Evolutionary conservation across 768 basidiomycete genomes (phyloP), one percentile per base, ranked within the genome.

Genomic region (Suillus alpinus): DNA sequence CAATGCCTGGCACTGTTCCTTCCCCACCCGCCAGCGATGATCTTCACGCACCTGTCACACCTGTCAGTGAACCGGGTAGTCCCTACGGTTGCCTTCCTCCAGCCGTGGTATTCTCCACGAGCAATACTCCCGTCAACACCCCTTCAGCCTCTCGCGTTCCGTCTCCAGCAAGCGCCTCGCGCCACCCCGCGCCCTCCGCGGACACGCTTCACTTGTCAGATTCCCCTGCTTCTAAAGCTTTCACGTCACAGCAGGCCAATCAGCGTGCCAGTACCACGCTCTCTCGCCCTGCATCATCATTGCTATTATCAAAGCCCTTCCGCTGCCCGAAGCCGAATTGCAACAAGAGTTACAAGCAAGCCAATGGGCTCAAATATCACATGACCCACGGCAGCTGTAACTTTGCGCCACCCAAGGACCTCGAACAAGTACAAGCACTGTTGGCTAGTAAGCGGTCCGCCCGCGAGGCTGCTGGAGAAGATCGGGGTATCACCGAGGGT

Each of bases 271-370:
- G 75, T 62, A 79, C 80, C 8, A 79, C 81, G 14, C 78, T 79
- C 60, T 83, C 81, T 36, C 80, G 75, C 10, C 79, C 80, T 63
- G 77, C 83, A 14, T 78, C 86, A 0, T 84, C 87, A 4, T 75
- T 90, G n/a, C 74, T 91, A 41, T 76, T 90, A 53, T 86, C 85
- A 60, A 95, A 95, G 74, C 92, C 94, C 4, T 95, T 94, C 84
- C 83, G 86, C 51, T 98, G 95, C 79, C 95, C 95, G 10, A 95
- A 95, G 73, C 87, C 92, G 0, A 94, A 94, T 65, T 98, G 95
- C 80, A 94, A 92, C 78, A 98, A 98, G 81, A 85, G 85, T 56
- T 97, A 96, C 80, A 96, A 96, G 80, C 94, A 96, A 75, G 92
- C 92, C 46, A 97, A 97, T 66, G 87, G 95, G 12, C 80, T 98